A percentile compares a stretch with the other conserved stretches of the same genome.
phyloP scores from a whole-genome alignment of 169 alveolate genomes.

The Cryptosporidium baileyi region DNA sequence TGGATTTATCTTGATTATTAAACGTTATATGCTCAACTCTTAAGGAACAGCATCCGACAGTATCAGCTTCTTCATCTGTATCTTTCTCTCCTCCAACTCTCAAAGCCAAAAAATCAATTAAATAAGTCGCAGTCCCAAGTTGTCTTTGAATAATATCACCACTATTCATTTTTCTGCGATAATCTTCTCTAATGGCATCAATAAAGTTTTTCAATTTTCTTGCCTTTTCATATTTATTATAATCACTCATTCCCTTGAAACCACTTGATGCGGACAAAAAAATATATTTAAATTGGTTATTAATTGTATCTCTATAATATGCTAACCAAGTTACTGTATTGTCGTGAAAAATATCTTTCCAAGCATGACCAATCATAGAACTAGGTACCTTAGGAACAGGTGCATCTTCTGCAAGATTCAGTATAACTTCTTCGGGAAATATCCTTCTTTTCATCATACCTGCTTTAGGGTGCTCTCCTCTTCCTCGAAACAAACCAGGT shows the following conservation, averaged over 20 bases:
- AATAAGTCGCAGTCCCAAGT: constrained; percentile 97
- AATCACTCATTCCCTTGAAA: constrained; percentile 94
- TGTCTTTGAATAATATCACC: constrained; percentile 86
- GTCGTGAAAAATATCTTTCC: constrained; percentile 96
- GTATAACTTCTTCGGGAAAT: constrained; percentile 92
- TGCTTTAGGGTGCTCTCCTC: constrained; percentile 99
- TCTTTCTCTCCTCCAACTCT: constrained; percentile 99
- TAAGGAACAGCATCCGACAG: constrained; percentile 99
- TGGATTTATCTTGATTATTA: constrained; percentile 72
- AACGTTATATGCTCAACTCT: constrained; percentile 95
- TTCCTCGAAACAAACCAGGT: constrained; percentile 98
- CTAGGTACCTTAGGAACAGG: constrained; percentile 93
- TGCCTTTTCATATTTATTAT: constrained; percentile 96
- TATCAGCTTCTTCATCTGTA: constrained; percentile 99
- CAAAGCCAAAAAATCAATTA: constrained; percentile 97
- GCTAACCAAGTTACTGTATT: constrained; percentile 96
- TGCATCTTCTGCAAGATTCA: constrained; percentile 93
- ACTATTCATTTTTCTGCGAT: constrained; percentile 84
- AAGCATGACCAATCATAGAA: constrained; percentile 94
- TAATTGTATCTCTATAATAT: constrained; percentile 91
- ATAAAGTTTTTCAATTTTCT: constrained; percentile 88
- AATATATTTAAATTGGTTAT: constrained; percentile 91
- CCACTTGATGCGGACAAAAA: constrained; percentile 93
- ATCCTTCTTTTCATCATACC: constrained; percentile 90
- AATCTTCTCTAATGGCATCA: constrained; percentile 89